Evolutionary conservation across 2,329 filamentous ascomycete species (phyloP), one percentile per base, ranked within the genome.

Genomic region (Neoarthrinium moseri): DNA sequence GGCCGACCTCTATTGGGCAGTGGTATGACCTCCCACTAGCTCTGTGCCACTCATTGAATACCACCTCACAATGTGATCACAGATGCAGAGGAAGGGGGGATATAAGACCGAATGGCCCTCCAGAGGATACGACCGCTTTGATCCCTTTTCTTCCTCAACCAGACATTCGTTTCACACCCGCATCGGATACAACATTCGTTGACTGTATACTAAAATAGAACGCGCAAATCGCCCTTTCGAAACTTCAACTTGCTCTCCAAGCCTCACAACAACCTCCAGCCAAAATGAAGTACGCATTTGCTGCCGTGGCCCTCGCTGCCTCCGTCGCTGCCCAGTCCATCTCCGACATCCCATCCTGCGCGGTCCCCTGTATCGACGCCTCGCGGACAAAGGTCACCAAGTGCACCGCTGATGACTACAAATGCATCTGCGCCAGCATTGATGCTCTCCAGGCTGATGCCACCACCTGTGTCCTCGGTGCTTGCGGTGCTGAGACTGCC

Each of bases 221-320:
- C 32, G 32, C 32, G 8, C 10, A 8, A 7, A 8, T 8, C 26
- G 8, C 39, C 20, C 23, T 22, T 33, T 17, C 39, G 12, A 18
- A 12, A 27, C 27, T 39, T 23, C 17, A 27, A 42, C 17, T 15
- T 33, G 39, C 33, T 35, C 20, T 22, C 33, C 6, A 18, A 20
- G 6, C 21, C 20, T 38, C 35, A 23, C 21, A 46, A 42, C 44
- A 33, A 8, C 8, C 22, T 26, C 37, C 37, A 24, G n/a, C 18
- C 51, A 60, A 51, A 6, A 60, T 60, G 58, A 59, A 56, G 52
- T 60, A 54, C 52, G 17, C 47, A 30, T 34, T 55, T 47, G 49
- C 50, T 34, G 41, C 43, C 43, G 32, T 52, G 42, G 56, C 51
- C 33, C 32, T 61, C 23, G 49, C 48, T 29, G 49, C 55, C 33